Evolutionary conservation across 345 rosid genomes (phyloP).

Genomic region (Eucalyptus dawsonii): DNA sequence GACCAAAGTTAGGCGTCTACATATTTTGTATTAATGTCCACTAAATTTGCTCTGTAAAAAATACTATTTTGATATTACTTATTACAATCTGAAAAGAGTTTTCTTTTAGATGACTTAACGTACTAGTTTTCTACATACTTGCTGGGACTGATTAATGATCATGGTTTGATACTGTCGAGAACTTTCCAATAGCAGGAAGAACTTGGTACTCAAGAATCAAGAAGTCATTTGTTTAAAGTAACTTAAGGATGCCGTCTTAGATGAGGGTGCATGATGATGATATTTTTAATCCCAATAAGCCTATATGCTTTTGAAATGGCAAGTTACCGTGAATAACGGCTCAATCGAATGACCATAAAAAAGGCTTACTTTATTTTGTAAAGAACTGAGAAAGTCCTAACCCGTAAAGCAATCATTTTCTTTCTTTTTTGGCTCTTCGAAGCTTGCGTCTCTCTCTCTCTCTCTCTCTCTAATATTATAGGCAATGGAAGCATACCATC

Average conservation of each 20-base stretch:
- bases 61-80: no score
- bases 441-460: no score
- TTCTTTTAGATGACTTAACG: background rate
- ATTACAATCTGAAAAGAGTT: no score
- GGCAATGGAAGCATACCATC: no score
- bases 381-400: background rate
- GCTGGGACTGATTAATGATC: background rate
- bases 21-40: no score
- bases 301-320: background rate
- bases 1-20: background rate
- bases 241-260: background rate
- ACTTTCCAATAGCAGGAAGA: background rate
- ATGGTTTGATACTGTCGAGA: no score
- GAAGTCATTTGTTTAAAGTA: background rate
- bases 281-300: background rate
- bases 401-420: background rate
- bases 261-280: background rate
- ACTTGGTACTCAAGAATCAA: background rate
- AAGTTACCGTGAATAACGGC: background rate
- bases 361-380: background rate
- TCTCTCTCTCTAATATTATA: no score
- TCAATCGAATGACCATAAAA: background rate
- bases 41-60: background rate
- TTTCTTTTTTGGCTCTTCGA: background rate
- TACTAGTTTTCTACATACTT: background rate